Evolutionary conservation across 2,329 filamentous ascomycete genomes (phyloP).

Genomic region (Ceratocystis diversiconidia): DNA sequence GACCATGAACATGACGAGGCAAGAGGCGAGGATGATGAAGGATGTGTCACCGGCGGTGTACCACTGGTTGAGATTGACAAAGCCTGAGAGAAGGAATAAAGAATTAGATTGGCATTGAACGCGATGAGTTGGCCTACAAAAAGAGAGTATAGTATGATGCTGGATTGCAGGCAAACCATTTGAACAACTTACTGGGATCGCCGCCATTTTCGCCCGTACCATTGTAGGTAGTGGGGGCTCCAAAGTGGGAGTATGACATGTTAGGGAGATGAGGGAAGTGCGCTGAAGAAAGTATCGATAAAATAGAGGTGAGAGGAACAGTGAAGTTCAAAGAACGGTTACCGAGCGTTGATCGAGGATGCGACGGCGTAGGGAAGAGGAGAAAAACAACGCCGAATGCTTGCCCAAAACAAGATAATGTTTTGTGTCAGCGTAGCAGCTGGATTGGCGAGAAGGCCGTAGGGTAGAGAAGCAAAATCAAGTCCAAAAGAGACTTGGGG

Average conservation of each 20-base stretch:
- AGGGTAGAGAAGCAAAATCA: not conserved
- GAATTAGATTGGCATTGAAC: not conserved
- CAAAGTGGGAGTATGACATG: slow-evolving; percentile 48
- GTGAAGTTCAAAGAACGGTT: not conserved
- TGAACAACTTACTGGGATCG: slow-evolving; percentile 37
- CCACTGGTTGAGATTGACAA: slow-evolving; percentile 90
- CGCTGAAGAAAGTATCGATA: not conserved
- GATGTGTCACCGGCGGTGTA: slow-evolving; percentile 83
- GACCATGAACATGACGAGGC: slow-evolving; percentile 93
- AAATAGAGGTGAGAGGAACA: not conserved
- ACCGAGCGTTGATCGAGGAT: not conserved
- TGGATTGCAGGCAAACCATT: slow-evolving; percentile 4
- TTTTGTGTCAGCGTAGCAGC: not conserved
- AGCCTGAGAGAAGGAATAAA: slow-evolving; percentile 36
- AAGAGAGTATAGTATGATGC: no score
- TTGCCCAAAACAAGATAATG: not conserved
- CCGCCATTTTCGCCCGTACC: slow-evolving; percentile 54
- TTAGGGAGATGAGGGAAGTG: not conserved
- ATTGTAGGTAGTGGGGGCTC: slow-evolving; percentile 46
- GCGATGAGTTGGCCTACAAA: not conserved
- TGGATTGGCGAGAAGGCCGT: not conserved
- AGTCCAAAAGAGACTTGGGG: slow-evolving; percentile 7
- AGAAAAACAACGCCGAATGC: not conserved
- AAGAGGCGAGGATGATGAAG: slow-evolving; percentile 78
- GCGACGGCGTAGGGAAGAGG: not conserved